phyloP scores from a whole-genome alignment of 441 rosid genomes.

The Arabidopsis lyrata region DNA sequence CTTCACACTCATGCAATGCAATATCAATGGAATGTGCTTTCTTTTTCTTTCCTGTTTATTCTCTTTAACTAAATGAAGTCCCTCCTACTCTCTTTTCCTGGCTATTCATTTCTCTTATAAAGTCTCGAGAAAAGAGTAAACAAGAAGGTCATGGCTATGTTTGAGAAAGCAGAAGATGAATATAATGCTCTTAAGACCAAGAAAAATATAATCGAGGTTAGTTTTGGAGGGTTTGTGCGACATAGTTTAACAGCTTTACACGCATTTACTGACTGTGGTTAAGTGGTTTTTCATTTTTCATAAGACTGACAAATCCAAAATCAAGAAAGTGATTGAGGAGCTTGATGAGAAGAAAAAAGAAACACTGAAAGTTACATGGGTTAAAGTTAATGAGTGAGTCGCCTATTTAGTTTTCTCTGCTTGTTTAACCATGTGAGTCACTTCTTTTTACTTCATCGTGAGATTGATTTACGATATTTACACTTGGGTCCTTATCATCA shows the following conservation, averaged over 20 bases:
- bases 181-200: slow-evolving; percentile 86
- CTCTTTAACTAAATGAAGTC: not conserved
- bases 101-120: slow-evolving; percentile 40
- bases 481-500: slow-evolving; percentile 36
- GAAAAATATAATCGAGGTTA: slow-evolving; percentile 94
- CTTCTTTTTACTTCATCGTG: slow-evolving; percentile 9
- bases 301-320: slow-evolving; percentile 95
- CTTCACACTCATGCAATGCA: slow-evolving; percentile 11
- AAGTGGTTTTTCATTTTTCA: slow-evolving; percentile 35
- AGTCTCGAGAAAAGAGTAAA: slow-evolving; percentile 97
- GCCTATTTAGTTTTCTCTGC: not conserved
- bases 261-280: slow-evolving; percentile 2
- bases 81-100: slow-evolving; percentile 18
- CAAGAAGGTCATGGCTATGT: slow-evolving; percentile 98
- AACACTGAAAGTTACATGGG: slow-evolving; percentile 96
- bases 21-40: slow-evolving; percentile 19
- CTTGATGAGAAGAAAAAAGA: slow-evolving; percentile 99
- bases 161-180: slow-evolving; percentile 99
- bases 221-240: slow-evolving; percentile 32
- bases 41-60: slow-evolving; percentile 1
- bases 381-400: slow-evolving; percentile 88
- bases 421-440: slow-evolving; percentile 12
- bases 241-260: slow-evolving; percentile 3
- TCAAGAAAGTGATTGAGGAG: slow-evolving; percentile 96
- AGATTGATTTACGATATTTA: not conserved